Conservation (phyloP, 192 early-diverging fungal species). For the Dissophora ornata region DNA sequence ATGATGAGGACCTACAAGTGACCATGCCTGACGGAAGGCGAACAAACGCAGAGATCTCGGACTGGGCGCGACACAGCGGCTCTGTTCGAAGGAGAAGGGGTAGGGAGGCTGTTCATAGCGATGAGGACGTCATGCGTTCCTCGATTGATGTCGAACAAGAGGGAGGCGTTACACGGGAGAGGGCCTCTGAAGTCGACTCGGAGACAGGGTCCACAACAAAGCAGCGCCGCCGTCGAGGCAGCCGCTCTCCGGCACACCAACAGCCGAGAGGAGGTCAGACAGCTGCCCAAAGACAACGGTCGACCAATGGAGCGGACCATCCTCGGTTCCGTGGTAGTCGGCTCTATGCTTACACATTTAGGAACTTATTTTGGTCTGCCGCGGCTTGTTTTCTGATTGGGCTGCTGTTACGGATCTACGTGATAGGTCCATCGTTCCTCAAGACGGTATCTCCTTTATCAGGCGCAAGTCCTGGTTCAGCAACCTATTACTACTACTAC, state of each 20-base stretch:
- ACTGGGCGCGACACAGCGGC: constrained; percentile 12
- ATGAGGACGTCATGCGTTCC: not conserved
- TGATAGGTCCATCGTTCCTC: constrained; percentile 47
- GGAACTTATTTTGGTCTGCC: constrained; percentile 45
- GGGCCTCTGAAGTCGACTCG: not conserved
- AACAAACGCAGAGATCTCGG: not conserved
- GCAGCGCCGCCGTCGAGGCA: constrained; percentile 8
- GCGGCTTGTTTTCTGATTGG: constrained; percentile 32
- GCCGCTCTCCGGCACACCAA: constrained; percentile 8
- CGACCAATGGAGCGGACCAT: constrained; percentile 50
- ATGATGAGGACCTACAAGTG: not conserved
- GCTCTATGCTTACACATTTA: constrained; percentile 40
- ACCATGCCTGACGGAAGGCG: not conserved
- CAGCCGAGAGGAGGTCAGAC: not conserved
- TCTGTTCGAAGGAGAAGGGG: constrained; percentile 13
- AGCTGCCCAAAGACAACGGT: constrained; percentile 5
- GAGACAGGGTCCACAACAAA: not conserved
- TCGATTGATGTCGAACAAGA: not conserved
- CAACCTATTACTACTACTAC: constrained; percentile 46
- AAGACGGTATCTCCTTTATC: constrained; percentile 10
- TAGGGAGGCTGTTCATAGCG: not conserved
- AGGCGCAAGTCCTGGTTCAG: not conserved
- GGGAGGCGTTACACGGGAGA: not conserved
- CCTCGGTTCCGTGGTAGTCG: constrained; percentile 39
- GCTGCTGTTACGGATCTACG: constrained; percentile 35